Percentiles rank a stretch among this genome's conserved stretches.
Evolutionary conservation across 495 filamentous ascomycete species (phyloP).

Genomic region (Tuber borchii): DNA sequence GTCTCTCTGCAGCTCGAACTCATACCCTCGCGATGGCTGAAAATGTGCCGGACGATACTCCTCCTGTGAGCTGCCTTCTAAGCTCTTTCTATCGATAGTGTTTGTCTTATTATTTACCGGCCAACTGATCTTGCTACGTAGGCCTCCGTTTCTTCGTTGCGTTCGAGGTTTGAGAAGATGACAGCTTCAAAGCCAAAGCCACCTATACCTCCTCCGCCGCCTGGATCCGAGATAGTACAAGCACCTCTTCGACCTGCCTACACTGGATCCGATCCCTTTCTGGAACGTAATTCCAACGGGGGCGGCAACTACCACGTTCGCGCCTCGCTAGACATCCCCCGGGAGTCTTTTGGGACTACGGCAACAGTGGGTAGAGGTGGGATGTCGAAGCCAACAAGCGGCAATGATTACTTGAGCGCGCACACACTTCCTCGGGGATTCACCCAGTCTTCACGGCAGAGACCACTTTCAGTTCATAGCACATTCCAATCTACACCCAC

Average conservation of each 20-base stretch:
- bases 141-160: constrained; percentile 74
- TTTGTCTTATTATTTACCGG: constrained; percentile 16
- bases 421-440: constrained; percentile 37
- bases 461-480: constrained; percentile 38
- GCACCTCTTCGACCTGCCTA: constrained; percentile 48
- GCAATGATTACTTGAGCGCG: constrained; percentile 21
- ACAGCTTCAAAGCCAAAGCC: constrained; percentile 46
- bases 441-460: constrained; percentile 24
- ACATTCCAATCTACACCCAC: constrained; percentile 28
- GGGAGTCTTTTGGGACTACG: constrained; percentile 40
- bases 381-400: constrained; percentile 17
- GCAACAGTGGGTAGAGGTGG: constrained; percentile 22
- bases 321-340: constrained; percentile 52
- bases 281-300: constrained; percentile 16
- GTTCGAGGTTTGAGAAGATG: constrained; percentile 88
- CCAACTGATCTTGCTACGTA: constrained; percentile 18
- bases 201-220: constrained; percentile 22
- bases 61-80: constrained; percentile 23
- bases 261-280: constrained; percentile 43
- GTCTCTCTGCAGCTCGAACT: not conserved
- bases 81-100: constrained; percentile 1
- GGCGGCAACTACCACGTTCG: constrained; percentile 42
- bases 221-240: not conserved
- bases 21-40: constrained; percentile 18
- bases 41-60: constrained; percentile 31